Evolutionary conservation across 306 rosid genomes (phyloP).

Genomic region (Medicago arabica): DNA sequence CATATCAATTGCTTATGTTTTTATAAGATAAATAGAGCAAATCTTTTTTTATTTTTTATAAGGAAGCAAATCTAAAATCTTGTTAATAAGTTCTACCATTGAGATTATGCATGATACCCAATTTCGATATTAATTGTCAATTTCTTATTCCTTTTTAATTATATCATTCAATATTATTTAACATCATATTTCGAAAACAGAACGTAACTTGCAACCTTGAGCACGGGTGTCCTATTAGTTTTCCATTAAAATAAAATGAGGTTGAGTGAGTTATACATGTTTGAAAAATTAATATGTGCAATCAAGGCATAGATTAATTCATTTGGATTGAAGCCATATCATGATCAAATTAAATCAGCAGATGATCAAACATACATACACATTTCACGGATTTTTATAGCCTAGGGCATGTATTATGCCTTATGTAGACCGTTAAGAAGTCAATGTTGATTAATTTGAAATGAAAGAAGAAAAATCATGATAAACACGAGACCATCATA

Average conservation of each 20-base stretch:
- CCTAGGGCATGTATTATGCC: background rate
- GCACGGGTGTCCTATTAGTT: too few species aligned
- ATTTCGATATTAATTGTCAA: too few species aligned
- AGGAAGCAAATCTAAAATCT: too few species aligned
- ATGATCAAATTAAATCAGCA: background rate
- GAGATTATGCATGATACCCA: too few species aligned
- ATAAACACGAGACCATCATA: background rate
- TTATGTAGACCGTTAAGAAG: background rate
- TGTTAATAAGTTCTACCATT: too few species aligned
- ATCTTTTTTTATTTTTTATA: too few species aligned
- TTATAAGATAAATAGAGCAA: background rate
- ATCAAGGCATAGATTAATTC: background rate
- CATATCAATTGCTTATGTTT: too few species aligned
- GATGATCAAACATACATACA: background rate
- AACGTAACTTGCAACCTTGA: too few species aligned
- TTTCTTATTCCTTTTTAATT: too few species aligned
- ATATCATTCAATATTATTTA: too few species aligned
- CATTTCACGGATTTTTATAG: conserved; percentile 12
- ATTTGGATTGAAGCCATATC: background rate
- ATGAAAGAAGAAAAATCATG: background rate
- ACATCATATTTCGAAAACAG: too few species aligned
- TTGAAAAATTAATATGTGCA: background rate
- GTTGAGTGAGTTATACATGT: background rate
- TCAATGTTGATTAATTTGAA: background rate
- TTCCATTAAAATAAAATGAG: background rate